Conservation (phyloP, 176 grass and related monocot species). For the Saccharum officinarum region DNA sequence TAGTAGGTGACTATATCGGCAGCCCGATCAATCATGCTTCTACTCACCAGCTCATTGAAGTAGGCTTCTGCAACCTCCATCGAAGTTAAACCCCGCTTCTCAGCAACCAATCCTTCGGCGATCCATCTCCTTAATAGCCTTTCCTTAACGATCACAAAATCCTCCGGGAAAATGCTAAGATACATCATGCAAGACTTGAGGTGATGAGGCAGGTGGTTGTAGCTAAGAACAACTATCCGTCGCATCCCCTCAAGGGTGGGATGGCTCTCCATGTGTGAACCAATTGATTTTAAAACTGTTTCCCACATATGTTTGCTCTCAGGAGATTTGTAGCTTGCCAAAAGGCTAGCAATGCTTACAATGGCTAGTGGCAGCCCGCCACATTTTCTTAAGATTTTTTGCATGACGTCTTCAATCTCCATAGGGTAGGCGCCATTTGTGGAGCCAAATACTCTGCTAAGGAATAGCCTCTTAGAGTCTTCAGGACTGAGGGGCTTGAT, state of each 20-base stretch:
- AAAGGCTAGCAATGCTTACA: background rate
- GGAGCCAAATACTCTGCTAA: background rate
- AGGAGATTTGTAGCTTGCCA: background rate
- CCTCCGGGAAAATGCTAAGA: constrained; percentile 21
- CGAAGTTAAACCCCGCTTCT: background rate
- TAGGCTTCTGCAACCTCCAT: constrained; percentile 16
- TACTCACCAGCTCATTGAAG: background rate
- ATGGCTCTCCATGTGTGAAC: background rate
- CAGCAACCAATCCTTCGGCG: background rate
- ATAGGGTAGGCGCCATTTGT: background rate
- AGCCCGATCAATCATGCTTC: background rate
- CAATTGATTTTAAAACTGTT: background rate
- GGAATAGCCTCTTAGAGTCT: background rate
- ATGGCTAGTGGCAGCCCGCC: constrained; percentile 26
- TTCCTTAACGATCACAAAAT: background rate
- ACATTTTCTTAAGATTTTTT: background rate
- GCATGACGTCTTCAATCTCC: background rate
- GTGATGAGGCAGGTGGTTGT: background rate
- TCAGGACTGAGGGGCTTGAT: background rate
- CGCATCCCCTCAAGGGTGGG: constrained; percentile 11
- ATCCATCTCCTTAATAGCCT: background rate
- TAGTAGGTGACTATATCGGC: background rate
- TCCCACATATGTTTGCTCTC: background rate
- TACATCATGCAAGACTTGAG: constrained; percentile 27
- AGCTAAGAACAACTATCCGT: background rate